Base-by-base conservation (phyloP, 495 filamentous ascomycete genomes). In the Talaromyces adpressus region DNA sequence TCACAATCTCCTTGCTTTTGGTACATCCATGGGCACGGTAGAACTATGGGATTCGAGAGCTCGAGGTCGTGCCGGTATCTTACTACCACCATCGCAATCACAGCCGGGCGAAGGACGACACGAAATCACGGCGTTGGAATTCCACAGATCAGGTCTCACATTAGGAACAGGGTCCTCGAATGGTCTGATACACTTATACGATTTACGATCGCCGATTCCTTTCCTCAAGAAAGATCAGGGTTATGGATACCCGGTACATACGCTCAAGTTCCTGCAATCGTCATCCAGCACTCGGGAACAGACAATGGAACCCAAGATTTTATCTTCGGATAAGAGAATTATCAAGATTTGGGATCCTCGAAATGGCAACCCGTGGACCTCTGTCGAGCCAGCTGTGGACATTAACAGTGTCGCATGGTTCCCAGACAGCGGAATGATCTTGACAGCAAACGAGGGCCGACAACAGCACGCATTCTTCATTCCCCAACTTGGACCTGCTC, bases 391-490 rank as follows among this genome's bases (percentile, higher is more conserved):
- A 1, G 83, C 92, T 32, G 94, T 97, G 16, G 95, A 98, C 69
- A 84, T 99, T 65, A 96, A 97, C 72, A 87, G 87, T 57, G 92
- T 98, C 27, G 91, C 89, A 27, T 93, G 92, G 85, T 88, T 89
- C 72, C 89, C 86, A 54, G 86, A 95, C 67, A 91, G 86, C 52
- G 91, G 92, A 57, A 96, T 97, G 93, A 77, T 97, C 12, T 76
- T 97, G 62, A 97, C 94, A 2, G 95, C 95, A 9, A 98, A 98
- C 70, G 95, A 99, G 78, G 93, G 93, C 36, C 82, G 89, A 51
- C 88, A 91, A 66, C 89, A 96, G 73, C 94, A 98, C 76, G 85
- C 91, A 6, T 99, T 97, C 82, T 93, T 97, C 71, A 92, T 99
- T 61, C 95, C 95, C 0, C 92, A 93, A 66, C 84, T 97, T 32